Evolutionary conservation across 805 yeast genomes (phyloP), one percentile per base, ranked within the genome.

Genomic region (Ascoidea rubescens): DNA sequence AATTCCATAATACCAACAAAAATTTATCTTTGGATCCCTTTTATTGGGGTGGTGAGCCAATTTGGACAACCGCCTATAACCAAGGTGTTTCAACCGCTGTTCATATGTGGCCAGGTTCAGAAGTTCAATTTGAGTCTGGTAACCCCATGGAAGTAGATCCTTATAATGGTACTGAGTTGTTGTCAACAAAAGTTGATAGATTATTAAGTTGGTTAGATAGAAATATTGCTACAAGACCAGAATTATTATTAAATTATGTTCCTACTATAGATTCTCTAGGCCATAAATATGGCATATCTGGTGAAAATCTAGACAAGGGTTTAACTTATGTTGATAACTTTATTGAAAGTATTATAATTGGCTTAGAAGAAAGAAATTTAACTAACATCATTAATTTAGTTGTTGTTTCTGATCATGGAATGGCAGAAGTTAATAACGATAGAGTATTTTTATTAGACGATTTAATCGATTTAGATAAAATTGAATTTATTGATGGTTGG

Each of bases 21-120:
- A 67, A 66, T 32, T 63, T 62, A 54, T 80, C 84, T 4, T 61
- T 77, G 31, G 73, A 76, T 56, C 77, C 74, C 45, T 68, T 65
- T n/a, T 89, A 80, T 73, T 89, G 96, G 95, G 91, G 89, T 30
- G 96, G 96, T 30, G 93, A 87, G 62, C 93, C 96, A 0, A 61
- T 90, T 21, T 90, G 97, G 97, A 68, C 74, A 37, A 86, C 95
- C 1, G 88, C 91, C 0, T 71, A 70, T 32, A 63, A 64, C 17
- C 84, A 84, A 54, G 82, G 80, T 5, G 74, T 83, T 1, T 68
- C 68, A 3, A 67, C 84, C 5, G 95, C 89, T 0, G 83, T 87
- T n/a, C 95, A 89, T 65, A 89, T 88, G 96, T 90, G 95, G 95
- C 96, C 96, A 0, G 96, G 96, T 1, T 80, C 89, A 54, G 96